Evolutionary conservation across 2,329 filamentous ascomycete species (phyloP).

Genomic region (Fusarium sp.): DNA sequence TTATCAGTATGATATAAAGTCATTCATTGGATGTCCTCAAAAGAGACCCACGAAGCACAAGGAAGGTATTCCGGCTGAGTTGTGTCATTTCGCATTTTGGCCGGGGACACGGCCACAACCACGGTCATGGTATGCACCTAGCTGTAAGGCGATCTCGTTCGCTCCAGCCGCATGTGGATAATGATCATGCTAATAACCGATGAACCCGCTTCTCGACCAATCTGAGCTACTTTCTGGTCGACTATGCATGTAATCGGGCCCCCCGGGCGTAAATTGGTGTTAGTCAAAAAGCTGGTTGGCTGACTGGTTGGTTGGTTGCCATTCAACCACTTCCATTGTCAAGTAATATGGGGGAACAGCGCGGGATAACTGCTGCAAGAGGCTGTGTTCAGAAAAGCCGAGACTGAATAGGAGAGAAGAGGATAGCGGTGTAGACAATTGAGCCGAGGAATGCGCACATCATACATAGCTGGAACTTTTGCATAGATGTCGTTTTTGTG

Average conservation of each 20-base stretch:
- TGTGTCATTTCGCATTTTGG: constrained; percentile 8
- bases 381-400: constrained; percentile 18
- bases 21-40: background rate
- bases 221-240: constrained; percentile 11
- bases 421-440: constrained; percentile 26
- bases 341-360: constrained; percentile 7
- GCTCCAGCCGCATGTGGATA: constrained; percentile 31
- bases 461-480: constrained; percentile 26
- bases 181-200: background rate
- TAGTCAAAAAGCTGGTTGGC: constrained; percentile 21
- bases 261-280: constrained; percentile 16
- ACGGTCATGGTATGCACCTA: constrained; percentile 14
- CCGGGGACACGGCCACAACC: background rate
- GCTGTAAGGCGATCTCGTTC: constrained; percentile 39
- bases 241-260: constrained; percentile 19
- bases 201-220: constrained; percentile 15
- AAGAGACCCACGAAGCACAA: background rate
- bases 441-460: constrained; percentile 9
- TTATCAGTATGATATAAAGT: background rate
- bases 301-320: constrained; percentile 13
- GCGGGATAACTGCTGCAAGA: constrained; percentile 20
- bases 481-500: constrained; percentile 17
- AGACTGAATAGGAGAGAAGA: background rate
- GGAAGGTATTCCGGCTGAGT: background rate
- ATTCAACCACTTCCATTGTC: constrained; percentile 17